phyloP scores from a whole-genome alignment of 2,329 filamentous ascomycete genomes.

The Aspergillus texensis region DNA sequence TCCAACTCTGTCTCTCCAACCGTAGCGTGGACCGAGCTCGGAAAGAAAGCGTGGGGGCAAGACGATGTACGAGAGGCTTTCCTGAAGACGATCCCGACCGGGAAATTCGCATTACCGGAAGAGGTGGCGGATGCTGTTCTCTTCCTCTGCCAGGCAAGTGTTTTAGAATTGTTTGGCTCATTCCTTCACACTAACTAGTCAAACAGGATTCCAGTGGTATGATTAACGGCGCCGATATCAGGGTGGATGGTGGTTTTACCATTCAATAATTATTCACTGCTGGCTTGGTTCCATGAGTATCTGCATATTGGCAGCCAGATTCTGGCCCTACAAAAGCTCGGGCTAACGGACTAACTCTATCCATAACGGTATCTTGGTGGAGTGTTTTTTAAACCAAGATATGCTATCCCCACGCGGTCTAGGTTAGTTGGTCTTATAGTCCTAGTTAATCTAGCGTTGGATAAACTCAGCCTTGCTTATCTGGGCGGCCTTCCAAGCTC shows the following conservation, averaged over 20 bases:
- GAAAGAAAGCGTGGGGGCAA: conserved; percentile 47
- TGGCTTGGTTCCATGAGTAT: neutral
- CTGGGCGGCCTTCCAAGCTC: too few species aligned
- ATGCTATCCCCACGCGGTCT: too few species aligned
- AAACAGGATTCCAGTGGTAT: conserved; percentile 42
- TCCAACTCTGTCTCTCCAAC: conserved; percentile 51
- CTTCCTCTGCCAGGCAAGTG: conserved; percentile 41
- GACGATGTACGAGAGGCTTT: conserved; percentile 38
- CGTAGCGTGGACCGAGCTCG: conserved; percentile 51
- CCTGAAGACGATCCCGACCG: conserved; percentile 42
- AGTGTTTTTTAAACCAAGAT: too few species aligned
- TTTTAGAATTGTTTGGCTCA: neutral
- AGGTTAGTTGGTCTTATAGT: too few species aligned
- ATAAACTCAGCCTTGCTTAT: too few species aligned
- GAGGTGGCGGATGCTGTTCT: conserved; percentile 44
- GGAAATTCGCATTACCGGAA: conserved; percentile 42
- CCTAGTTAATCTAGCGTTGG: too few species aligned
- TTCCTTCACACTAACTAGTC: conserved; percentile 3
- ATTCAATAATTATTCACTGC: conserved; percentile 26
- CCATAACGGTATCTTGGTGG: too few species aligned
- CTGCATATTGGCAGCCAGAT: too few species aligned
- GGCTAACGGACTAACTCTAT: too few species aligned
- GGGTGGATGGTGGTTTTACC: conserved; percentile 45
- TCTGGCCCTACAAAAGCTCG: too few species aligned
- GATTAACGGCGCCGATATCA: conserved; percentile 46